phyloP scores from a whole-genome alignment of 2,329 filamentous ascomycete species.

The Chaetomiaceae sp. region DNA sequence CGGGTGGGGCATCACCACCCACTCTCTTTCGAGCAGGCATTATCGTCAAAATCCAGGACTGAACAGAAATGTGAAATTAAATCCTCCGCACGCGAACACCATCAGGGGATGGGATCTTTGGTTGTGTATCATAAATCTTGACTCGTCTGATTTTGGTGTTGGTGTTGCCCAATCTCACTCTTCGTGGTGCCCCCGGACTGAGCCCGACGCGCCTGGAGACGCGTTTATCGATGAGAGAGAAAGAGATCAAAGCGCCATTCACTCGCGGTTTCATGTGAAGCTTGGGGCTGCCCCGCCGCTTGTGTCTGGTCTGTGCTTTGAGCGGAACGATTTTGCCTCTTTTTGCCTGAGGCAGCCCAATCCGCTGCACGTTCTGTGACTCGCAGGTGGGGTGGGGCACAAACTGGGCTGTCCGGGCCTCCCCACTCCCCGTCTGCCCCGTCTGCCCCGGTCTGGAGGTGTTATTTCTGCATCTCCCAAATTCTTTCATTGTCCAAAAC shows the following conservation, averaged over 20 bases:
- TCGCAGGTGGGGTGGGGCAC: slow-evolving; percentile 13
- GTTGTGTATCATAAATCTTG: too few relatives aligned
- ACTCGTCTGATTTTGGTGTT: too few relatives aligned
- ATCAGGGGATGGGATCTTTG: too few relatives aligned
- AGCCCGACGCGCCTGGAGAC: slow-evolving; percentile 8
- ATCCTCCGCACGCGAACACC: too few relatives aligned
- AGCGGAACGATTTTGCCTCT: not conserved
- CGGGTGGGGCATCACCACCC: not conserved
- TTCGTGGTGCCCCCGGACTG: not conserved
- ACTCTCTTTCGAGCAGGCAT: not conserved
- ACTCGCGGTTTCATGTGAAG: slow-evolving; percentile 14
- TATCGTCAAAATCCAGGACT: not conserved
- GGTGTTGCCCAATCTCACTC: not conserved
- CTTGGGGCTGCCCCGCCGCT: not conserved
- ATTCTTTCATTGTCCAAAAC: slow-evolving; percentile 28
- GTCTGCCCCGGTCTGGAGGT: too few relatives aligned
- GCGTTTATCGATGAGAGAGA: not conserved
- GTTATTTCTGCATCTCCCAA: slow-evolving; percentile 24
- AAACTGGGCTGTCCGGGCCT: slow-evolving; percentile 3
- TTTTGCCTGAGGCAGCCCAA: slow-evolving; percentile 16
- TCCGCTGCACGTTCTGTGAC: slow-evolving; percentile 12
- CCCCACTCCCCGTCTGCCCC: too few relatives aligned
- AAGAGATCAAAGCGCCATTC: not conserved
- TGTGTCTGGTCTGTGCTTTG: not conserved
- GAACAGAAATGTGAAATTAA: too few relatives aligned